Conservation (phyloP, 805 yeast species). For the Ogataea nitratoaversa region DNA sequence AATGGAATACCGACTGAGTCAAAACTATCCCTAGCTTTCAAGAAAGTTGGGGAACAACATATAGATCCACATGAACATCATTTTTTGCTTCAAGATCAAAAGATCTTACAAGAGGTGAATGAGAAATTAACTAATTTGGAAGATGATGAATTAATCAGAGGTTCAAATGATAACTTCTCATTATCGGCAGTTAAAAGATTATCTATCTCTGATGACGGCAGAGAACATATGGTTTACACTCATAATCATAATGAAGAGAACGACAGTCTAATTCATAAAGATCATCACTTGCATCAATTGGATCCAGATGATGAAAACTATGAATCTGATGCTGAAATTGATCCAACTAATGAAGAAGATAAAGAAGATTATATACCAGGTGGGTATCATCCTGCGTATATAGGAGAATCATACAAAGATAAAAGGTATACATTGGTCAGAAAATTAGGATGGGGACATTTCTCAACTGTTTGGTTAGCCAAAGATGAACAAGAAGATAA, state of each 20-base stretch:
- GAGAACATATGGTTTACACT: too few species aligned
- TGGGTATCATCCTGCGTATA: slow-evolving; percentile 91
- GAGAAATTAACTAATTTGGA: slow-evolving; percentile 20
- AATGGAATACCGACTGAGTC: slow-evolving; percentile 15
- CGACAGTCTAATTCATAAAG: slow-evolving; percentile 2
- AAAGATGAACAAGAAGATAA: slow-evolving; percentile 48
- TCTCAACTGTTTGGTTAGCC: slow-evolving; percentile 94
- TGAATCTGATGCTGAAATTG: slow-evolving; percentile 29
- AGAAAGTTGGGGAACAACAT: slow-evolving; percentile 18
- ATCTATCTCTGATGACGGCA: slow-evolving; percentile 8
- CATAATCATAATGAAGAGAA: slow-evolving; percentile 4
- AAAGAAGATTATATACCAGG: slow-evolving; percentile 82
- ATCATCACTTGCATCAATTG: slow-evolving; percentile 22
- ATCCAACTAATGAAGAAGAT: slow-evolving; percentile 71
- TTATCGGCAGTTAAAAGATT: slow-evolving; percentile 8
- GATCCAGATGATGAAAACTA: slow-evolving; percentile 31
- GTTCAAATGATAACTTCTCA: slow-evolving; percentile 3
- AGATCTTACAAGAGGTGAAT: slow-evolving; percentile 26
- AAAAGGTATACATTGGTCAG: slow-evolving; percentile 71
- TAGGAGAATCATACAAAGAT: slow-evolving; percentile 80
- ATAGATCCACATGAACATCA: slow-evolving; percentile 22
- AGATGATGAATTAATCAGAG: slow-evolving; percentile 18
- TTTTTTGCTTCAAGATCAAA: slow-evolving; percentile 21
- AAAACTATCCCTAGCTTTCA: slow-evolving; percentile 28
- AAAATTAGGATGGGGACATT: slow-evolving; percentile 98